Base-by-base conservation (phyloP, 2,329 filamentous ascomycete species). In the Penicillium sp. region DNA sequence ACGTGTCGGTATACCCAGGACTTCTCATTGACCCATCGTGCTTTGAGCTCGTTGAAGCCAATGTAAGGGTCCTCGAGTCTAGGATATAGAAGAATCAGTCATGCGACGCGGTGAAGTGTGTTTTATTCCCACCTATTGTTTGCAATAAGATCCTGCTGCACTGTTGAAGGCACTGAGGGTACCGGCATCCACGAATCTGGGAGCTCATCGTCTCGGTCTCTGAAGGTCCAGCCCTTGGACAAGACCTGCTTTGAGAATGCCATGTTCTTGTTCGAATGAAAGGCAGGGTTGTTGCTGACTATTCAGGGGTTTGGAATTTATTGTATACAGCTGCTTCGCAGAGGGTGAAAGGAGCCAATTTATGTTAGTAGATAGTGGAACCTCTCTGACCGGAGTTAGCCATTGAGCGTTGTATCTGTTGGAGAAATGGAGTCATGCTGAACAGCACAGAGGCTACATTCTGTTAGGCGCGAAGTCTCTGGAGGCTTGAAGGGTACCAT, bases 1-100 rank as follows among this genome's bases (percentile, higher is more conserved):
- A 68, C 76, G 3, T 82, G 86, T 55, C 73, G 78, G 71, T 91
- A 91, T 22, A 80, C 73, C 87, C 87, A 91, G 51, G 73, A 73
- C 50, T 79, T 80, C 64, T 89, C 85, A 49, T 86, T 87, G 40
- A 90, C 76, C 86, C 87, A 91, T 71, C 88, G 84, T 2, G 87
- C 83, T 31, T 81, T 77, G 34, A 83, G 72, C 67, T 91, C 87
- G 61, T 90, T 89, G 71, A 88, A 86, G 42, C 85, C 85, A 28
- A 88, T 77, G 66, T 83, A 88, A 0, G 87, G 86, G 59, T 90
- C 84, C 2, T 71, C 58, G 13, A 73, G 53, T 45, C 70, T 72
- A 25, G 22, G 2, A 25, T 25, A 22, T 22, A 22, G 6, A 25
- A 25, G 3, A 8, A 25, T 40, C 14, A 33, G 31, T 9, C 31